Evolutionary conservation across 345 rosid species (phyloP).

Genomic region (Mallotus nudiflorus): DNA sequence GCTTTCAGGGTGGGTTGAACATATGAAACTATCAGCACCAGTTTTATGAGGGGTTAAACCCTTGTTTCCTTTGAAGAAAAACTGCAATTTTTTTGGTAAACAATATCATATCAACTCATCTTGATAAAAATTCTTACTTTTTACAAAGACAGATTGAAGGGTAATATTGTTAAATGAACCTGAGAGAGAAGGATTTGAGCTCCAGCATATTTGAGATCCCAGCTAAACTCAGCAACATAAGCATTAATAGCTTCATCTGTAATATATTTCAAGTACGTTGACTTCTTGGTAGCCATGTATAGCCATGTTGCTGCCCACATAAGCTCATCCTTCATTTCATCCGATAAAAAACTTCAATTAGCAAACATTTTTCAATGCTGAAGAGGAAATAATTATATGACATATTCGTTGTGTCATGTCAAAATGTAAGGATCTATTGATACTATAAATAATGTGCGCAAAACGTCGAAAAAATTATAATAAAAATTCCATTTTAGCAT

Average conservation of each 20-base stretch:
- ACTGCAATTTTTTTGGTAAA: slow-evolving; percentile 45
- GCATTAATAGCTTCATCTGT: slow-evolving; percentile 58
- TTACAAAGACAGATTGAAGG: background rate
- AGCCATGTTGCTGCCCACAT: slow-evolving; percentile 97
- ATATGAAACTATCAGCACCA: slow-evolving; percentile 71
- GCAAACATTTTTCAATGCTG: too few relatives aligned
- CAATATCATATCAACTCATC: background rate
- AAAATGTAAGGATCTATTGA: too few relatives aligned
- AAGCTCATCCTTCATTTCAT: slow-evolving; percentile 65
- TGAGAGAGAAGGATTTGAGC: slow-evolving; percentile 67
- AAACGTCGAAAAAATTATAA: too few relatives aligned
- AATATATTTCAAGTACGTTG: slow-evolving; percentile 43
- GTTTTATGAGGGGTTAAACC: slow-evolving; percentile 47
- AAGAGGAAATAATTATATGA: too few relatives aligned
- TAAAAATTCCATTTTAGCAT: too few relatives aligned
- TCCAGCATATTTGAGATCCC: slow-evolving; percentile 96
- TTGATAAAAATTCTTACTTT: background rate
- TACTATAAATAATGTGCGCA: too few relatives aligned
- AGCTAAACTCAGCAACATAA: slow-evolving; percentile 74
- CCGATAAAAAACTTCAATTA: too few relatives aligned
- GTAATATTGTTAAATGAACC: slow-evolving; percentile 37
- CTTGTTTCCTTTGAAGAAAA: slow-evolving; percentile 46
- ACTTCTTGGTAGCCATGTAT: slow-evolving; percentile 54
- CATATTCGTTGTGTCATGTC: too few relatives aligned
- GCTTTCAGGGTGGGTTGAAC: slow-evolving; percentile 70